Conservation (phyloP, 2,329 filamentous ascomycete species). For the Plectosphaerella sp. region DNA sequence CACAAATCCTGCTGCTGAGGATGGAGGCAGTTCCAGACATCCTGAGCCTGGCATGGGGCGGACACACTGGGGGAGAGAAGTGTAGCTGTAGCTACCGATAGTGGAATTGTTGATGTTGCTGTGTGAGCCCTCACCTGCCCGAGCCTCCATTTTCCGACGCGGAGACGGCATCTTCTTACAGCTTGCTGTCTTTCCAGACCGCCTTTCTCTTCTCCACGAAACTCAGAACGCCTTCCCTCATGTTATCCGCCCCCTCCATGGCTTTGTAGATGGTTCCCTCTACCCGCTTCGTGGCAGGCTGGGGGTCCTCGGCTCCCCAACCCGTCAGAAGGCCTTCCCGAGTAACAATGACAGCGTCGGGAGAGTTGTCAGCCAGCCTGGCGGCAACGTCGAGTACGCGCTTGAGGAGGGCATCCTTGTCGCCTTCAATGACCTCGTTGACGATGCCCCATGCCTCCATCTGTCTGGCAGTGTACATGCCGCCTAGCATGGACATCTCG, state of each 20-base stretch:
- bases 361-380: slow-evolving; percentile 62
- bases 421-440: slow-evolving; percentile 54
- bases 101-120: too few relatives aligned
- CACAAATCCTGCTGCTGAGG: slow-evolving; percentile 22
- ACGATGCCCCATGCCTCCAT: slow-evolving; percentile 64
- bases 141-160: too few relatives aligned
- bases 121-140: too few relatives aligned
- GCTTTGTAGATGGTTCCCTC: slow-evolving; percentile 53
- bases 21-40: too few relatives aligned
- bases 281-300: slow-evolving; percentile 55
- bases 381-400: slow-evolving; percentile 59
- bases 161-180: slow-evolving; percentile 17
- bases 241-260: slow-evolving; percentile 65
- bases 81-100: too few relatives aligned
- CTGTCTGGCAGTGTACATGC: slow-evolving; percentile 53
- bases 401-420: slow-evolving; percentile 40
- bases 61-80: too few relatives aligned
- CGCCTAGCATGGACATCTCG: slow-evolving; percentile 66
- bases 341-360: slow-evolving; percentile 71
- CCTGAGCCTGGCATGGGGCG: too few relatives aligned
- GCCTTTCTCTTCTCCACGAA: slow-evolving; percentile 74
- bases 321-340: slow-evolving; percentile 67
- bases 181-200: slow-evolving; percentile 60
- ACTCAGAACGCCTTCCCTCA: slow-evolving; percentile 67
- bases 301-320: slow-evolving; percentile 65